Evolutionary conservation across 805 yeast genomes (phyloP), one percentile per base, ranked within the genome.

Genomic region (Starmerella roubikii): DNA sequence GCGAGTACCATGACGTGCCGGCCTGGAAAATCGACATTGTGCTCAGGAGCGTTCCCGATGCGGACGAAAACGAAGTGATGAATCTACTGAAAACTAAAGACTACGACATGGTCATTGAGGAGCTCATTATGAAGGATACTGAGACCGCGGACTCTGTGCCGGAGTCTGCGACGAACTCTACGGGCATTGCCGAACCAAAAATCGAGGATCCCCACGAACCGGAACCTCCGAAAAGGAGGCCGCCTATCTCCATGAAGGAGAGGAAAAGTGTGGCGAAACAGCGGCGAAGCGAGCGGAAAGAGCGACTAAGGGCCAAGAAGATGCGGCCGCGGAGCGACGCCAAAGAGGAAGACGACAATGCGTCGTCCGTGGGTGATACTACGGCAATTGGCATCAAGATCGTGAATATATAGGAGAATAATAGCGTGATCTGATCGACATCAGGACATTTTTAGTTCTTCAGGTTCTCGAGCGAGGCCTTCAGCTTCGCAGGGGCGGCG

Each of bases 381-480:
- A 26, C 21, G 3, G 27, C 5, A 16, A n/a, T 29, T 12, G 28
- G 21, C 21, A 7, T 24, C 16, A 24, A 33, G 18, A 24, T 33
- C 12, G 36, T 33, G 15, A 25, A 33, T 33, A 33, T 33, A 4
- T 33, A 33, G 13, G 19, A 19, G 7, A 19, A 7, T 22, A 8
- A 22, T 8, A 10, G 24, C 24, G 10, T 22, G 24, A 10, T 8
- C 10, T 7, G 24, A 22, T 8, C 10, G 24, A 10, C 5, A 9
- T 21, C 4, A 15, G 6, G 7, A 24, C 9, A 5, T 11, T 25
- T 18, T 12, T 25, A 5, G 18, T 11, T 20, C n/a, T 52, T 60
- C 45, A 48, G 45, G 41, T 73, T 72, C 68, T 82, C 81, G 59
- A 85, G 71, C 48, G 78, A 79, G 58, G 76, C 75, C 49, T 49